Base-by-base conservation (phyloP, 768 basidiomycete species). In the Albatrellus ellisii region DNA sequence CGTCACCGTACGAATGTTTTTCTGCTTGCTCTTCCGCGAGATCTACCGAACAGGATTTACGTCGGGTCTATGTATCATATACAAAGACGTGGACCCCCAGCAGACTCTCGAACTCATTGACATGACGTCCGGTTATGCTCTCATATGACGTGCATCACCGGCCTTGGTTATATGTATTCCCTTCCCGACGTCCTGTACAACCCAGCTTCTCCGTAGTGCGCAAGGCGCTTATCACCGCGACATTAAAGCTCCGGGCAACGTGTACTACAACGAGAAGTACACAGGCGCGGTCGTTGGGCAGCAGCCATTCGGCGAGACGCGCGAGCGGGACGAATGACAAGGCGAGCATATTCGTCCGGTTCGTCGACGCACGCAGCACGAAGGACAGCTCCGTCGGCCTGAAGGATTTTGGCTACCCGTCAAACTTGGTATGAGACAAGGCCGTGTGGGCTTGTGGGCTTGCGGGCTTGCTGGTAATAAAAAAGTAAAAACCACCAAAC, bases 181-280 rank as follows among this genome's bases (percentile, higher is more conserved):
- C 46, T 57, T 22, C 52, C 36, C 24, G 17, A 9, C 20, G 20
- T 22, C n/a, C 17, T 8, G 17, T 43, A 27, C 36, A 21, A 27
- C 38, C 39, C 55, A 90, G 90, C 62, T 97, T 97, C 65, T 69
- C 90, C 10, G 53, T 69, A 2, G 85, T 89, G 50, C 83, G 95
- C 51, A 68, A 73, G 21, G 89, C 81, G 5, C 73, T 97, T 43
- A 62, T 91, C 49, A 64, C 66, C 26, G 87, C 90, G 2, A 79
- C 88, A 32, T 82, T 83, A 63, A 72, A 70, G 42, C 72, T 99
- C 33, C 81, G 3, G 95, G 95, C 2, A 99, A 97, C 60, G 78
- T 94, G 43, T 99, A 99, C 67, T 89, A 91, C 65, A 97, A 97
- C 61, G 92, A 97, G 53, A 92, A 94, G 61, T 98, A 89, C 62